Conservation (phyloP, 2,329 filamentous ascomycete species). For the Trichoderma pleuroti region DNA sequence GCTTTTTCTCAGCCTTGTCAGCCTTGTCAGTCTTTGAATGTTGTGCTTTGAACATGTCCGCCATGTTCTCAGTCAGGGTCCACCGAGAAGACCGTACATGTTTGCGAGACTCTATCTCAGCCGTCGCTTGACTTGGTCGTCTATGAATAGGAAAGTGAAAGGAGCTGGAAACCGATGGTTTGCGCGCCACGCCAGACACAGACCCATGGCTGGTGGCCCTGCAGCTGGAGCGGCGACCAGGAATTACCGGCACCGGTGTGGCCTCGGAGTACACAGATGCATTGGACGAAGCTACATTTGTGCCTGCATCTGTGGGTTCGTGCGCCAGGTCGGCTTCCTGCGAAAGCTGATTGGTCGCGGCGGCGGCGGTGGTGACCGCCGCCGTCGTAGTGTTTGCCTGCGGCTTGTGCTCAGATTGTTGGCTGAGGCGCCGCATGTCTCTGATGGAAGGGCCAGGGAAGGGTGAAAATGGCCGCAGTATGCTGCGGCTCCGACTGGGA, state of each 20-base stretch:
- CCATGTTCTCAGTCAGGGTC: slow-evolving; percentile 54
- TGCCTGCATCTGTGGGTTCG: slow-evolving; percentile 6
- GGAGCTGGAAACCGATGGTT: slow-evolving; percentile 39
- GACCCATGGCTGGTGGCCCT: not conserved
- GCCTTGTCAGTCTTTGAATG: slow-evolving; percentile 51
- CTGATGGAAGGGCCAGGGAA: slow-evolving; percentile 2
- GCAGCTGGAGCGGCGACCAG: slow-evolving; percentile 6
- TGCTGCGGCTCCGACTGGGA: slow-evolving; percentile 9
- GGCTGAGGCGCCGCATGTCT: not conserved
- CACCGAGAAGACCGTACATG: slow-evolving; percentile 39
- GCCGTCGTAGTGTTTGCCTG: not conserved
- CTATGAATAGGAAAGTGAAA: slow-evolving; percentile 33
- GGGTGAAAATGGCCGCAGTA: slow-evolving; percentile 11
- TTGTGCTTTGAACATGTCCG: slow-evolving; percentile 55
- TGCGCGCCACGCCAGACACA: slow-evolving; percentile 26
- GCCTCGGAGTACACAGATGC: slow-evolving; percentile 3
- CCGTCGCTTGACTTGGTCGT: not conserved
- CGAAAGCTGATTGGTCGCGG: not conserved
- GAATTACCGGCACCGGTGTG: not conserved
- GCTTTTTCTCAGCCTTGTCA: slow-evolving; percentile 58
- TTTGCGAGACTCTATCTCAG: slow-evolving; percentile 20
- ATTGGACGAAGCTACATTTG: not conserved
- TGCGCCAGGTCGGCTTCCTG: slow-evolving; percentile 13
- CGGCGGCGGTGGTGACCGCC: not conserved
- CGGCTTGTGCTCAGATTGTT: slow-evolving; percentile 10